phyloP scores from a whole-genome alignment of 2,329 filamentous ascomycete genomes.

The Hypoxylon sp. region DNA sequence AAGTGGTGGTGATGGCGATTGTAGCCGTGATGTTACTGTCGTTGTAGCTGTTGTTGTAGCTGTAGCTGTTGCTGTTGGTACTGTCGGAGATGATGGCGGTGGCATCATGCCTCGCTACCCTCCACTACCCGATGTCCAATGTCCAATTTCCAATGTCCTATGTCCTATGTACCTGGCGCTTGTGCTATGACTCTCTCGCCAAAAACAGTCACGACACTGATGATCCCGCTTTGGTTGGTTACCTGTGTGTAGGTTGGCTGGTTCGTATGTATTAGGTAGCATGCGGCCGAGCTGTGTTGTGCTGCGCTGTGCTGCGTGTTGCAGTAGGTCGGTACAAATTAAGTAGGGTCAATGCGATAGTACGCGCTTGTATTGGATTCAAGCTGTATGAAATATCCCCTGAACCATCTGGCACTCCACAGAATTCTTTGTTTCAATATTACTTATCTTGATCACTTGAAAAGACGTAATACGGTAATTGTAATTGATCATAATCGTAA shows the following conservation, averaged over 20 bases:
- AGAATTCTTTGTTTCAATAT: no score
- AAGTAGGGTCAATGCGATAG: conserved; percentile 28
- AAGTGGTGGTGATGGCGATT: conserved; percentile 19
- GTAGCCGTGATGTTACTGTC: conserved; percentile 17
- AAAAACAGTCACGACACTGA: conserved; percentile 28
- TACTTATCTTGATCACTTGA: no score
- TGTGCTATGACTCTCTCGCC: conserved; percentile 24
- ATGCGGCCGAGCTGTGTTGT: conserved; percentile 9
- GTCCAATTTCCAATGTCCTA: no score
- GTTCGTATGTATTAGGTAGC: conserved; percentile 11
- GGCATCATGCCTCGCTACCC: conserved; percentile 26
- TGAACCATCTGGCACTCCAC: no score
- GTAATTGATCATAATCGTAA: no score
- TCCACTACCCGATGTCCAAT: no score
- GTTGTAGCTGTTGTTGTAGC: no score
- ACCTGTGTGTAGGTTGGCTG: not conserved
- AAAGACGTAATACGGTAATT: no score
- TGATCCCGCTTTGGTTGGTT: conserved; percentile 24
- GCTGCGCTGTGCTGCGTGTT: no score
- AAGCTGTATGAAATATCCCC: no score
- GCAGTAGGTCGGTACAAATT: conserved; percentile 8
- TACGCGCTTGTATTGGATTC: conserved; percentile 5
- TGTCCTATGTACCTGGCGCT: conserved; percentile 9
- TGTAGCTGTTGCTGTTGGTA: no score
- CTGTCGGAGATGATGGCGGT: no score